Evolutionary conservation across 257 asterid species (phyloP).

Genomic region (Ilex aquifolium): DNA sequence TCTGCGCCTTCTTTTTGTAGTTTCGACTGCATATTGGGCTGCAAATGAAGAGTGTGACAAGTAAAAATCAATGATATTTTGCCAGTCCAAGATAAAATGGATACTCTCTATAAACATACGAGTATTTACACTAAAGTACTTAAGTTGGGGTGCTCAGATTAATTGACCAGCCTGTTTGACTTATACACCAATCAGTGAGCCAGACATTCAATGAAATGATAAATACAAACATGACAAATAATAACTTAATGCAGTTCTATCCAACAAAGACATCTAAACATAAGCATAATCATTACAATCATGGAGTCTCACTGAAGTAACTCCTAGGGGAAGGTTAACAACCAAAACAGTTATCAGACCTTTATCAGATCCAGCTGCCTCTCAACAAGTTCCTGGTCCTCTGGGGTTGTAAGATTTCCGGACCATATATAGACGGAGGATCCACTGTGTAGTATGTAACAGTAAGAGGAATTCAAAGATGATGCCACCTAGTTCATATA

Average conservation of each 20-base stretch:
- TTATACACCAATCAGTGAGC: not conserved
- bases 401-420: slow-evolving; percentile 82
- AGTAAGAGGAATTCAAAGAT: slow-evolving; percentile 84
- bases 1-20: slow-evolving; percentile 94
- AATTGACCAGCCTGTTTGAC: not conserved
- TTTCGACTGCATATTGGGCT: slow-evolving; percentile 88
- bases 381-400: slow-evolving; percentile 91
- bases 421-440: slow-evolving; percentile 81
- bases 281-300: not conserved
- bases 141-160: not conserved
- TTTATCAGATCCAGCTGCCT: slow-evolving; percentile 90
- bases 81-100: no score
- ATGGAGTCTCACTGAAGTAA: slow-evolving; percentile 1
- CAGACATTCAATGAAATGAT: not conserved
- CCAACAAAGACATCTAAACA: not conserved
- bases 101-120: no score
- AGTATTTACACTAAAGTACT: no score
- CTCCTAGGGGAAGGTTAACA: slow-evolving; percentile 12
- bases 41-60: slow-evolving; percentile 16
- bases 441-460: slow-evolving; percentile 86
- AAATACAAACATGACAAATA: not conserved
- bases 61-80: not conserved
- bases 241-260: not conserved
- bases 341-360: slow-evolving; percentile 34
- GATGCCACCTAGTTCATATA: slow-evolving; percentile 71